phyloP scores from a whole-genome alignment of 2,329 filamentous ascomycete genomes.

The Colletotrichum truncatum region DNA sequence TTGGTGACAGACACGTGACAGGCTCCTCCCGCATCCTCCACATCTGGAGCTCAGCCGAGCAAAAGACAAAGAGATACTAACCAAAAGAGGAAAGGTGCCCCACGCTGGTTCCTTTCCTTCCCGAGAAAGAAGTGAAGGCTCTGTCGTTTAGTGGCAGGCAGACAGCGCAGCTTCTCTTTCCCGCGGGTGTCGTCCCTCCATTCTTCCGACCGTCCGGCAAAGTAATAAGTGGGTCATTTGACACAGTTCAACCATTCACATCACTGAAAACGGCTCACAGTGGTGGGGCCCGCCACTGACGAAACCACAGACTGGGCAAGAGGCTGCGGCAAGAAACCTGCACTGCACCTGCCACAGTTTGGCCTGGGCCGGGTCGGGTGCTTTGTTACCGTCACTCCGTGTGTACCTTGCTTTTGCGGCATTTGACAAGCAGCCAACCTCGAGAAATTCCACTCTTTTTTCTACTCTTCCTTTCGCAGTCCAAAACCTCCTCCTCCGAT shows the following conservation, averaged over 20 bases:
- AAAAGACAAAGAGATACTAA: neutral
- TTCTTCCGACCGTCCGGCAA: constrained; percentile 18
- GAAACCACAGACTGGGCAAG: neutral
- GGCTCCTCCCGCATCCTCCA: neutral
- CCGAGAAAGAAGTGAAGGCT: constrained; percentile 15
- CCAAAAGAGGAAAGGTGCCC: neutral
- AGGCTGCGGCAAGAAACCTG: neutral
- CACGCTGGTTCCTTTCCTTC: constrained; percentile 28
- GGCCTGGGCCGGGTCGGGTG: neutral
- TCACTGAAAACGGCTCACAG: neutral
- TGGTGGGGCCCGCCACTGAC: constrained; percentile 13
- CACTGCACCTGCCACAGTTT: neutral
- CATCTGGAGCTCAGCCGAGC: constrained; percentile 22
- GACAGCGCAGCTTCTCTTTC: constrained; percentile 19
- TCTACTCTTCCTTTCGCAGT: constrained; percentile 14
- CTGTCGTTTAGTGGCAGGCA: neutral
- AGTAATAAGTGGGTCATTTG: neutral
- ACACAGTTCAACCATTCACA: constrained; percentile 1
- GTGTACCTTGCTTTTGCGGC: constrained; percentile 15
- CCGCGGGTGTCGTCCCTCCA: constrained; percentile 22
- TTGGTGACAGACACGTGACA: neutral
- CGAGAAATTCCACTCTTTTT: constrained; percentile 26
- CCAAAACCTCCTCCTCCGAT: constrained; percentile 9
- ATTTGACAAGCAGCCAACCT: constrained; percentile 23
- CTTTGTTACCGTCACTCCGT: neutral